Evolutionary conservation across 306 rosid species (phyloP).

Genomic region (Prosopis cineraria): DNA sequence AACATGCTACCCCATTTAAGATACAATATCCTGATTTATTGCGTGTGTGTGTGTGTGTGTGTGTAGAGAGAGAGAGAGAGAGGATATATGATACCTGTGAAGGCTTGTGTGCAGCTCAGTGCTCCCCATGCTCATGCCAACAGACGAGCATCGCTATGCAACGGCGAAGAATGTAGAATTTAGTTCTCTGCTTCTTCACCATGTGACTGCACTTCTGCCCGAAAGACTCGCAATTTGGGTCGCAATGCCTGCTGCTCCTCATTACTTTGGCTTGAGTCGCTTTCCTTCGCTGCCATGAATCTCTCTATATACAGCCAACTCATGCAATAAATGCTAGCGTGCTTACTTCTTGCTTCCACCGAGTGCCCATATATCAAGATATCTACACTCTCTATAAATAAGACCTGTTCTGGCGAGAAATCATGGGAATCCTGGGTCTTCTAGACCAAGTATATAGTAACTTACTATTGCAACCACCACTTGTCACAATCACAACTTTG

Average conservation of each 20-base stretch:
- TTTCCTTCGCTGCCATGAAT: conserved; percentile 62
- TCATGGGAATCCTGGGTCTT: conserved; percentile 43
- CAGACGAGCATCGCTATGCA: conserved; percentile 84
- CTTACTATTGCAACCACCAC: conserved; percentile 51
- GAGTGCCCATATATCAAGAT: conserved; percentile 24
- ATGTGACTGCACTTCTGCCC: conserved; percentile 79
- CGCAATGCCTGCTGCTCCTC: conserved; percentile 42
- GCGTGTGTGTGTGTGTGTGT: too few relatives aligned
- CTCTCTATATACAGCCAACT: conserved; percentile 18
- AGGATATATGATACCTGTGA: neutral
- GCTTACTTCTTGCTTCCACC: conserved; percentile 42
- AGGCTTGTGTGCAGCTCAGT: conserved; percentile 10
- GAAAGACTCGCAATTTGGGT: conserved; percentile 61
- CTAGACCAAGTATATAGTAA: conserved; percentile 49
- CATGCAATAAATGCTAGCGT: conserved; percentile 26
- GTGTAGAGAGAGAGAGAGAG: too few relatives aligned
- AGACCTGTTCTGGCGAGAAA: conserved; percentile 28
- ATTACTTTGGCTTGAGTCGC: conserved; percentile 37
- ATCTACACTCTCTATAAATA: conserved; percentile 10
- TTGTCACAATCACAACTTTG: conserved; percentile 59
- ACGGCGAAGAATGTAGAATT: conserved; percentile 87
- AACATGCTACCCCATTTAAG: conserved; percentile 18
- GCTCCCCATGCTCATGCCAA: conserved; percentile 68
- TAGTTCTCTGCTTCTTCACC: conserved; percentile 85
- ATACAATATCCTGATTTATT: too few relatives aligned